Evolutionary conservation across 2,329 filamentous ascomycete genomes (phyloP).

Genomic region (Hyphodiscus sp.): DNA sequence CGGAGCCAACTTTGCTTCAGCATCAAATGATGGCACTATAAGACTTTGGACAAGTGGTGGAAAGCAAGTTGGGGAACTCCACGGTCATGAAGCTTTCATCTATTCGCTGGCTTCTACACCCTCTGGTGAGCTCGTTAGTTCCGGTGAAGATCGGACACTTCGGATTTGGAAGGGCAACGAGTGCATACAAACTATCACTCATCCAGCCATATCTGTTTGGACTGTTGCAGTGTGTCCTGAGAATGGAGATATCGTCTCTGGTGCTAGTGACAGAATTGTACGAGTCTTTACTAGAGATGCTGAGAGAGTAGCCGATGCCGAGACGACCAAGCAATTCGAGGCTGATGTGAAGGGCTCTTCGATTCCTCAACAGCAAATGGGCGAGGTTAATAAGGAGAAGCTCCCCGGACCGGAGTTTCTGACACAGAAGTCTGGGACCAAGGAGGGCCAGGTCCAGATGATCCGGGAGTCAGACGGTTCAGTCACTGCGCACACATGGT

Average conservation of each 20-base stretch:
- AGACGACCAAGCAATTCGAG: slow-evolving; percentile 68
- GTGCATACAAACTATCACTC: slow-evolving; percentile 92
- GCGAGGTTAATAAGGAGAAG: slow-evolving; percentile 84
- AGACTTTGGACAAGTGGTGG: slow-evolving; percentile 82
- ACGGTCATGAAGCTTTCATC: slow-evolving; percentile 91
- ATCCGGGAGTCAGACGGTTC: slow-evolving; percentile 76
- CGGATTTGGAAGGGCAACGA: slow-evolving; percentile 77
- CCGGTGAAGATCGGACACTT: slow-evolving; percentile 90
- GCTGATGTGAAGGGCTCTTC: slow-evolving; percentile 75
- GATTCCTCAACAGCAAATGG: slow-evolving; percentile 80
- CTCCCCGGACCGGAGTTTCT: slow-evolving; percentile 85
- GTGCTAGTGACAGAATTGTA: slow-evolving; percentile 80
- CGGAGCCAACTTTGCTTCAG: slow-evolving; percentile 88
- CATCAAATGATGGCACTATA: slow-evolving; percentile 86
- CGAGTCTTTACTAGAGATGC: slow-evolving; percentile 73
- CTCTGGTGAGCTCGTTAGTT: slow-evolving; percentile 81
- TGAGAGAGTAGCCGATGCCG: slow-evolving; percentile 62
- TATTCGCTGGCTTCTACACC: slow-evolving; percentile 76
- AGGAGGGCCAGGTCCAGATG: slow-evolving; percentile 93
- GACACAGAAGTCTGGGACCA: slow-evolving; percentile 75
- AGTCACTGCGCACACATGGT: slow-evolving; percentile 86
- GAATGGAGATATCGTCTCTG: slow-evolving; percentile 88
- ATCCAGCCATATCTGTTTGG: slow-evolving; percentile 97
- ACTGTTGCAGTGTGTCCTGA: slow-evolving; percentile 73
- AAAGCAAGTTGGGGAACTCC: slow-evolving; percentile 66